phyloP scores from a whole-genome alignment of 257 asterid genomes.

The Solanum piurae region DNA sequence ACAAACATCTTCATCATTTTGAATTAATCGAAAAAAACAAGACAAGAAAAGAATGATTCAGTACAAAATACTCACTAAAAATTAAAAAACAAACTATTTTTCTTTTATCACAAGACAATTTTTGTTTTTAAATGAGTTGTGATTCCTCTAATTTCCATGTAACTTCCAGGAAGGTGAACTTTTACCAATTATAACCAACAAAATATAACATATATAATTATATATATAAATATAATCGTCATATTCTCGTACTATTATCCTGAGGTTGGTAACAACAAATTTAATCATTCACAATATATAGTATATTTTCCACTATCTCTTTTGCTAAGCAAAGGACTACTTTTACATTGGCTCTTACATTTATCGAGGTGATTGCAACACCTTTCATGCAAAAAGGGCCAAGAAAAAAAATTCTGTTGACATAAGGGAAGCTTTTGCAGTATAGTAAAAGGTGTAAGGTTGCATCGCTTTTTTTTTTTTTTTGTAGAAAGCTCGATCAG shows the following conservation, averaged over 20 bases:
- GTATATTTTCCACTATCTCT: neutral
- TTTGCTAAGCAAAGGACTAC: neutral
- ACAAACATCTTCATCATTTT: neutral
- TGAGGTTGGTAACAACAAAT: neutral
- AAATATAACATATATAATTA: neutral
- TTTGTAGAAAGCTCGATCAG: too few species aligned
- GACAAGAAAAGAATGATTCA: neutral
- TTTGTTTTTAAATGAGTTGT: neutral
- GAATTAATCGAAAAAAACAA: neutral
- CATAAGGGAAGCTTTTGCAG: neutral
- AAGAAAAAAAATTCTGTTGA: neutral
- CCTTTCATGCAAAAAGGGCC: neutral
- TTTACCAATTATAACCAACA: neutral
- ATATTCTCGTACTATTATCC: neutral
- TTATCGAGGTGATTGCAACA: neutral
- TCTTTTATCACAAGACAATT: neutral
- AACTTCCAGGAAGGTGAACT: constrained; percentile 11
- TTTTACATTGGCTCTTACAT: neutral
- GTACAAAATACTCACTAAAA: neutral
- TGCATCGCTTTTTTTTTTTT: too few species aligned
- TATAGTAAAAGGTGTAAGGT: neutral
- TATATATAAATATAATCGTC: neutral
- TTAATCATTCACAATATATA: neutral
- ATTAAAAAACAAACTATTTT: neutral
- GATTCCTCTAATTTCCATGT: neutral